Evolutionary conservation across 768 basidiomycete genomes (phyloP).

Genomic region (Tephrocybe rancida): DNA sequence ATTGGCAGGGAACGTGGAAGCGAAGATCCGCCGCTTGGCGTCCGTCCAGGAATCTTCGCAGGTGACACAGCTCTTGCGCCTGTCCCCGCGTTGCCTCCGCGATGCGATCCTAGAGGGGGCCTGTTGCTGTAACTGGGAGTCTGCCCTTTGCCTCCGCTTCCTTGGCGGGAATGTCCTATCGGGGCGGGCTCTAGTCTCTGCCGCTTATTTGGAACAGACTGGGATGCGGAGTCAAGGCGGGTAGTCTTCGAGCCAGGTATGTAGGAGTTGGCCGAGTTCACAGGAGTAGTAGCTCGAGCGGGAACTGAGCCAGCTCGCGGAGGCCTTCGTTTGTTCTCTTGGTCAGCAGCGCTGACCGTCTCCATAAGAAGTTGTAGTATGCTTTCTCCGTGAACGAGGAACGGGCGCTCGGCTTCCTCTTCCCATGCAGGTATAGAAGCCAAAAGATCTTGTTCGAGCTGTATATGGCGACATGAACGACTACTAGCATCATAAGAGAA

Average conservation of each 20-base stretch:
- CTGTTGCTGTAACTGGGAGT: conserved; percentile 25
- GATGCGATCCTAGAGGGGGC: conserved; percentile 43
- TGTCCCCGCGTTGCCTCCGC: conserved; percentile 36
- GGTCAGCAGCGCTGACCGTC: conserved; percentile 67
- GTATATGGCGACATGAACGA: neutral
- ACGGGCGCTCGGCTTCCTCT: conserved; percentile 65
- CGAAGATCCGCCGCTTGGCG: conserved; percentile 30
- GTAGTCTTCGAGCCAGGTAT: conserved; percentile 44
- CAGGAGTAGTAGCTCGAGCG: conserved; percentile 62
- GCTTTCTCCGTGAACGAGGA: conserved; percentile 84
- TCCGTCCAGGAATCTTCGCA: conserved; percentile 49
- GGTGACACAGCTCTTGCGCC: conserved; percentile 43
- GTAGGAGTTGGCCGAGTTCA: conserved; percentile 36
- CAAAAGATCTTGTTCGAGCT: conserved; percentile 92
- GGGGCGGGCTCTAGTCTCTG: conserved; percentile 49
- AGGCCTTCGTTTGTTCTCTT: conserved; percentile 75
- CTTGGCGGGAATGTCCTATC: conserved; percentile 20
- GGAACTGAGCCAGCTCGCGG: conserved; percentile 61
- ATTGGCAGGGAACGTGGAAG: conserved; percentile 39
- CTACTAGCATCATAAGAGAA: neutral
- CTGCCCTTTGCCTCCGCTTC: conserved; percentile 20
- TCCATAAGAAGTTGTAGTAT: conserved; percentile 81
- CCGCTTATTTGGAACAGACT: conserved; percentile 65
- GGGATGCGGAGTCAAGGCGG: conserved; percentile 59
- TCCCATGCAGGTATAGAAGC: conserved; percentile 86